Base-by-base conservation (phyloP, 176 grass and related monocot genomes). In the Oryza brachyantha region DNA sequence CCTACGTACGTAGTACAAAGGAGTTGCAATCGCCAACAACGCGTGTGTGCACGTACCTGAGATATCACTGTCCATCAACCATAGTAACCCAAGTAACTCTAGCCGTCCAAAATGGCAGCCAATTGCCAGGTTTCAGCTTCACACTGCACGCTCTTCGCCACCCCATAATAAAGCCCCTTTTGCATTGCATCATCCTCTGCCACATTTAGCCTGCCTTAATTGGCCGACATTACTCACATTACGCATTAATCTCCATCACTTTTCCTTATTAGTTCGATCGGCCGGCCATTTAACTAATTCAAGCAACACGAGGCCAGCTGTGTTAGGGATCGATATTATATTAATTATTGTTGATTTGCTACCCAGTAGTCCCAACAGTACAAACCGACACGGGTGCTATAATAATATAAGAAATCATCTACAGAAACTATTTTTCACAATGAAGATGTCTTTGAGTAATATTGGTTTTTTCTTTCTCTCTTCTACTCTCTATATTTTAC, bases 91-190 rank as follows among this genome's bases (percentile, higher is more conserved):
- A 79, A 67, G 2, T 57, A 57, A 57, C 52, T 68, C 37, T 22
- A 64, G 74, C 80, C 74, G 29, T 79, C 48, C 80, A 83, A 83
- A 69, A 70, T 84, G 52, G 52, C 50, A 46, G 21, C 73, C 29
- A 48, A 32, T 60, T 73, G 32, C 50, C 69, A 84, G 67, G 68
- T 83, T 79, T 83, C 39, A 3, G 2, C 61, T 21, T 10, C 29
- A 28, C 10, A 79, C 41, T 22, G n/a, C 10, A 79, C 41, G 10
- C 39, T 79, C 13, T 58, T 41, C 67, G 29, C 48, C 19, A 8
- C 42, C 27, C 19, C 17, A 61, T 14, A 71, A 61, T 14, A 71
- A 71, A 81, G 78, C 11, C 13, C 52, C 37, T 80, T 70, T 70
- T 57, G 14, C 31, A 29, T 40, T 66, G 12, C 74, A 40, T 78